Base-by-base conservation (phyloP, 805 yeast species). In the Saturnispora zaruensis region DNA sequence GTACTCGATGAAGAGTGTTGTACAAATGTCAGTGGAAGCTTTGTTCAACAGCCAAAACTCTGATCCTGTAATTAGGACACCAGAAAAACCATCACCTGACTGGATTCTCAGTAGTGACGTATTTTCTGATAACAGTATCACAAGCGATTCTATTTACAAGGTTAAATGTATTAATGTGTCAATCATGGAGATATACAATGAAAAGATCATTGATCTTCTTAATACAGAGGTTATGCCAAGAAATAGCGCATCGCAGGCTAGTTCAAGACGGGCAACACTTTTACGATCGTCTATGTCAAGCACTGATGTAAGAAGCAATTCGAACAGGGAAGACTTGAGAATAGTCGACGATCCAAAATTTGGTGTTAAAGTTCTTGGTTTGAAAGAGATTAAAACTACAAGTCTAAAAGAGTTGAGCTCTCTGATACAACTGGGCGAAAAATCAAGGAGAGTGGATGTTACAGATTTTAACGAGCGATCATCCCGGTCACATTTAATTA, bases 401-500 rank as follows among this genome's bases (percentile, higher is more conserved):
- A 65, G 77, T 6, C 77, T 83, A 28, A 71, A 72, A 0, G 89
- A 89, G 53, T 69, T 91, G 23, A 65, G 85, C 46, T 67, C 67
- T 6, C 69, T 78, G 48, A 81, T 91, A 6, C 68, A 74, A 23
- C 67, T 66, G 30, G 98, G 98, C 40, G 95, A 91, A 64, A 66
- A 71, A 28, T 75, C 79, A 49, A 72, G 98, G 42, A 78, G 82
- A 56, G 88, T 96, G 0, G 84, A 93, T 28, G 87, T 89, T 41
- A 91, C 98, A 1, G 96, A 91, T 64, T 90, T 77, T 69, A 91
- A 91, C 63, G 73, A 87, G 2, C 74, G 95, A 53, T 84, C 95
- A 8, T 87, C 96, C 0, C 76, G 99, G 55, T 87, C 96, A 2
- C 99, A 91, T 64, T 95, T 97, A 0, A 82, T 91, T 21, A 79